Percentiles rank a stretch among this genome's conserved stretches.
Evolutionary conservation across 495 filamentous ascomycete genomes (phyloP).

Genomic region (Aspergillus sclerotiicarbonarius): DNA sequence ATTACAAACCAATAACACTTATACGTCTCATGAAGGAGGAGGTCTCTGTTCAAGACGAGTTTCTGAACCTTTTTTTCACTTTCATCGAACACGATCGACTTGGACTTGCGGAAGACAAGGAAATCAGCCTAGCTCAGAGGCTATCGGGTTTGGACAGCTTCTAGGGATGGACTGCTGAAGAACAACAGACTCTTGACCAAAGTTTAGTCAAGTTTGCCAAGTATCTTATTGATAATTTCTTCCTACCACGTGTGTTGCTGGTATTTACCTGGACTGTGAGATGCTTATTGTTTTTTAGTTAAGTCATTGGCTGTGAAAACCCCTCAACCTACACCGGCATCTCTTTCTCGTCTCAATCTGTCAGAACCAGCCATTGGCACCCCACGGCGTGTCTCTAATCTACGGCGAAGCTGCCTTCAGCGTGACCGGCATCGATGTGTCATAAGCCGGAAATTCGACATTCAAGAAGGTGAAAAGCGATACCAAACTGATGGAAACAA

Average conservation of each 20-base stretch:
- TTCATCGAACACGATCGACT: slow-evolving; percentile 2
- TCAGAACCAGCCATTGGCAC: slow-evolving; percentile 4
- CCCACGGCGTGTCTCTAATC: slow-evolving; percentile 7
- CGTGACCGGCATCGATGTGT: slow-evolving; percentile 17
- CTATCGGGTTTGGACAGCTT: neutral
- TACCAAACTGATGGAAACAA: neutral
- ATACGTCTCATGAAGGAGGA: slow-evolving; percentile 3
- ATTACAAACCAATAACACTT: slow-evolving; percentile 13
- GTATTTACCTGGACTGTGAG: neutral
- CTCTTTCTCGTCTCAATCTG: neutral
- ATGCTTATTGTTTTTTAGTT: neutral
- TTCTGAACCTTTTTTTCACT: slow-evolving; percentile 9
- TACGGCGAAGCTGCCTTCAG: neutral
- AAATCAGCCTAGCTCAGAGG: neutral
- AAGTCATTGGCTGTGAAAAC: slow-evolving; percentile 10
- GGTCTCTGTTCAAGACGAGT: slow-evolving; percentile 7
- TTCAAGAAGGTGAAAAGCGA: slow-evolving; percentile 5
- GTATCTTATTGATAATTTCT: slow-evolving; percentile 8
- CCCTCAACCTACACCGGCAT: slow-evolving; percentile 11
- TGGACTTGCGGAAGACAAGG: neutral
- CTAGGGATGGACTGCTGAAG: neutral
- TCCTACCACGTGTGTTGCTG: slow-evolving; percentile 7
- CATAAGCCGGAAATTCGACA: slow-evolving; percentile 8
- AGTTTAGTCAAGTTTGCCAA: slow-evolving; percentile 1
- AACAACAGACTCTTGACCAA: neutral